Percentiles rank a stretch among this genome's conserved stretches.
Evolutionary conservation across 2,329 filamentous ascomycete species (phyloP).

Genomic region (Pseudocercospora fuligena): DNA sequence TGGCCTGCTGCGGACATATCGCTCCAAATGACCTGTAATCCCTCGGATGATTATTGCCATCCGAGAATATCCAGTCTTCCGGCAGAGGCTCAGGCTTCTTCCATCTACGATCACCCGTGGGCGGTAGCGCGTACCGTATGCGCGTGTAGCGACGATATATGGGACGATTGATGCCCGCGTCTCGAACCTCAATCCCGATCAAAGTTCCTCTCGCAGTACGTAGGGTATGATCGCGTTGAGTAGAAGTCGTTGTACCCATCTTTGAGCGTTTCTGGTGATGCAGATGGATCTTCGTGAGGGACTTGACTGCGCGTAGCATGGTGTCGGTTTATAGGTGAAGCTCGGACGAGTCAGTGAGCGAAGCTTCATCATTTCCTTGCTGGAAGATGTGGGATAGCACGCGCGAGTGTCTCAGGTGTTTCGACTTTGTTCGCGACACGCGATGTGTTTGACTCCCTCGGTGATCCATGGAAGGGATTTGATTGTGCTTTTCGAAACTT

Average conservation of each 20-base stretch:
- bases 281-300: conserved; percentile 13
- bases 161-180: conserved; percentile 20
- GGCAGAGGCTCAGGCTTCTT: conserved; percentile 27
- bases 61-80: conserved; percentile 27
- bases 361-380: not conserved
- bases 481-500: not conserved
- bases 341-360: not conserved
- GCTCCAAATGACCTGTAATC: conserved; percentile 25
- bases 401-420: not conserved
- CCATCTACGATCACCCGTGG: conserved; percentile 25
- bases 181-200: conserved; percentile 23
- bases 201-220: conserved; percentile 26
- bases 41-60: conserved; percentile 24
- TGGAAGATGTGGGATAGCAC: not conserved
- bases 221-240: conserved; percentile 18
- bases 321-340: not conserved
- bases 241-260: conserved; percentile 19
- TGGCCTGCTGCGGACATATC: conserved; percentile 25
- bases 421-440: not conserved
- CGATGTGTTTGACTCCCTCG: not conserved
- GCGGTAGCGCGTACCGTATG: conserved; percentile 27
- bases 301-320: conserved; percentile 22
- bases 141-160: conserved; percentile 25
- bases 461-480: not conserved
- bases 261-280: conserved; percentile 12